Conservation (phyloP, 495 filamentous ascomycete genomes). For the Penicillium canescens region DNA sequence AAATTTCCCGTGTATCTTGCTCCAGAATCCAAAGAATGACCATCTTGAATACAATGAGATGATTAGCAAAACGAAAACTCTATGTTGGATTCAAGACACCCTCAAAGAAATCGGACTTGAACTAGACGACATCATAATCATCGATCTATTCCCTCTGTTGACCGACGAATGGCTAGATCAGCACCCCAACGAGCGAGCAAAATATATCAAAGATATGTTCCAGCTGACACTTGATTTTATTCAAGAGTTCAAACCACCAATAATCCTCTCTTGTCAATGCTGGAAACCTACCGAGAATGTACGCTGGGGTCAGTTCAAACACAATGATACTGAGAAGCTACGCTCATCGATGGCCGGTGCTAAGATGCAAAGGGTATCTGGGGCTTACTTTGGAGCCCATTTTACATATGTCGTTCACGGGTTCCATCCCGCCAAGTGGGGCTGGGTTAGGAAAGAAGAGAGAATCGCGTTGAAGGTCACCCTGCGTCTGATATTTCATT, state of each 20-base stretch:
- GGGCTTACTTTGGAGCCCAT: not conserved
- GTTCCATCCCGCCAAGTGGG: no score
- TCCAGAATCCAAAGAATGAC: not conserved
- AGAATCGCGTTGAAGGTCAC: no score
- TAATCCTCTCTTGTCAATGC: not conserved
- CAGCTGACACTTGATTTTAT: not conserved
- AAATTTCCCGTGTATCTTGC: not conserved
- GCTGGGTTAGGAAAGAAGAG: no score
- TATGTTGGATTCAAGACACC: not conserved
- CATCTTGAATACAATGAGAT: not conserved
- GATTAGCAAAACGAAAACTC: not conserved
- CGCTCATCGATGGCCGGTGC: not conserved
- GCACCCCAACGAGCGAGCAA: not conserved
- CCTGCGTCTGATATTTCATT: no score
- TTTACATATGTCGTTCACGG: no score
- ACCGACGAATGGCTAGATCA: not conserved
- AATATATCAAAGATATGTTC: not conserved
- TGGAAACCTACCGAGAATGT: not conserved
- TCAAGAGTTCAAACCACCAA: not conserved
- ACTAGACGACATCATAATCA: not conserved
- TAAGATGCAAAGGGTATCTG: no score
- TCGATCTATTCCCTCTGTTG: not conserved
- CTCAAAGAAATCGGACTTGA: not conserved
- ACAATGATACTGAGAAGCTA: not conserved
- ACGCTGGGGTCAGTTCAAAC: not conserved